A percentile compares a stretch with the other conserved stretches of the same genome.
Conservation (phyloP, 176 grass and related monocot species). For the Urochloa ruziziensis region DNA sequence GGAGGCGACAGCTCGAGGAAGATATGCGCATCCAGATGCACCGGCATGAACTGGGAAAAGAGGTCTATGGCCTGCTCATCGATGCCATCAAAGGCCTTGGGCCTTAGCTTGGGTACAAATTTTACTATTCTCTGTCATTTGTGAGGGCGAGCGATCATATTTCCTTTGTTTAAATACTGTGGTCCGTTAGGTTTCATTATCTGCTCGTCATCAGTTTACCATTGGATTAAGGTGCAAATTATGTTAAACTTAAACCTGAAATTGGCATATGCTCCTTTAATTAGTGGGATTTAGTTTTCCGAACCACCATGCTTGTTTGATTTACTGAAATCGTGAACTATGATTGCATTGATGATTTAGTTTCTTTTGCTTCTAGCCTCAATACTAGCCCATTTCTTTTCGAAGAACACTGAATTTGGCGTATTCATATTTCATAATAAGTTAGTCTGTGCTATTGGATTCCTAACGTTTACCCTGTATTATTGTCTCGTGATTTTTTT, state of each 20-base stretch:
- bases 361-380: background rate
- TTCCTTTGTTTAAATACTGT: constrained; percentile 21
- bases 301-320: background rate
- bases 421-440: background rate
- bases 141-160: background rate
- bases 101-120: constrained; percentile 43
- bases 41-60: constrained; percentile 57
- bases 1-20: constrained; percentile 60
- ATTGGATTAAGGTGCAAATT: background rate
- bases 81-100: constrained; percentile 65
- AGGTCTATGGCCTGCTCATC: constrained; percentile 69
- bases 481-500: background rate
- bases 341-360: background rate
- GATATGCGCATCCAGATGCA: constrained; percentile 59
- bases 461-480: background rate
- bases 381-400: background rate
- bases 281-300: background rate
- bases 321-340: background rate
- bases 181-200: background rate
- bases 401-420: background rate
- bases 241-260: background rate
- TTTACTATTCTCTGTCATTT: constrained; percentile 6
- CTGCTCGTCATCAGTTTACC: background rate
- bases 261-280: background rate
- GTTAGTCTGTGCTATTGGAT: background rate